Base-by-base conservation (phyloP, 208 protist species). In the Blastocrithidia nonstop region DNA sequence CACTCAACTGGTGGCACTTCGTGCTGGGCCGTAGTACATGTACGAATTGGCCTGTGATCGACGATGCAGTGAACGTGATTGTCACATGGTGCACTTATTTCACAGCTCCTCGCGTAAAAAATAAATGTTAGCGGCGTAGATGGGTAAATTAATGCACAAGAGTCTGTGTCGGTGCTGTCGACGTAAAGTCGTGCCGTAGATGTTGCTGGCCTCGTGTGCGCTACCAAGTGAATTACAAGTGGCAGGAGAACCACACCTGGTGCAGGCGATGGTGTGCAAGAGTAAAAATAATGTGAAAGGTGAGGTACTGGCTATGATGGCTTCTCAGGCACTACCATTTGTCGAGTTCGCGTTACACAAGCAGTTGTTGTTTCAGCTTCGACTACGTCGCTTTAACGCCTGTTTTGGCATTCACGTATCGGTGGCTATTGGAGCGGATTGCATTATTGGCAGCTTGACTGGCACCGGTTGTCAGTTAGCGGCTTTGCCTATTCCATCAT, bases 331-430 rank as follows among this genome's bases (percentile, higher is more conserved):
- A 15, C 63, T 95, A 29, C 84, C 88, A 1, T 93, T 78, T 37
- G 75, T 93, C 33, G 88, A 93, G 63, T 91, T 82, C 46, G 63
- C 84, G 6, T 43, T 95, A 45, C 80, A 95, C 49, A 81, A 86
- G 44, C 84, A 95, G 61, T 71, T 95, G 1, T 40, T 95, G 38
- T 85, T 92, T 45, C 66, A 86, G 29, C 67, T 95, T 6, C 75
- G 76, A 1, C 54, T 93, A 16, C 62, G 71, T 44, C 37, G 71
- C 51, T 49, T 90, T 24, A 95, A 95, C 59, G 72, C 79, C 17
- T 86, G 78, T 36, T 93, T 95, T 62, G 61, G 74, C 9, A 50
- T 93, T 25, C 61, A 66, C 0, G 68, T 94, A 23, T 73, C 74
- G 1, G 66, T 95, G 36, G 61, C 71, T 11, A 54, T 95, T 0